phyloP scores from a whole-genome alignment of 345 rosid species.

The Draba incana region DNA sequence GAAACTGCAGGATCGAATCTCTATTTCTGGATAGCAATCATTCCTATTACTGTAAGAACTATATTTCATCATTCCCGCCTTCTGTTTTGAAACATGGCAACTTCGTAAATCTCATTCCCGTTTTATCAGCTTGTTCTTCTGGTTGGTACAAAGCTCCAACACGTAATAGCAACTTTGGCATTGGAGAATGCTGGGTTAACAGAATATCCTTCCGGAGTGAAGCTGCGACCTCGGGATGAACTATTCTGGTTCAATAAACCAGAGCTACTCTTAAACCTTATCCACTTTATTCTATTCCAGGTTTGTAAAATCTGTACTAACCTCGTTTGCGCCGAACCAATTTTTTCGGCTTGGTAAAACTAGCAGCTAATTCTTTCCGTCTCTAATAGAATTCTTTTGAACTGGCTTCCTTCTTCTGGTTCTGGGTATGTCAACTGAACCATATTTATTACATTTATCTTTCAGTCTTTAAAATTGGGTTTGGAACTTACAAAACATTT shows the following conservation, averaged over 20 bases:
- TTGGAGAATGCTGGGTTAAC: slow-evolving; percentile 78
- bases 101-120: neutral
- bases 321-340: neutral
- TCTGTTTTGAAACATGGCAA: slow-evolving; percentile 13
- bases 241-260: slow-evolving; percentile 99
- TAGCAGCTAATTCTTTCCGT: slow-evolving; percentile 33
- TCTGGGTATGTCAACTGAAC: slow-evolving; percentile 69
- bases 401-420: slow-evolving; percentile 96
- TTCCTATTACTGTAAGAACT: slow-evolving; percentile 74
- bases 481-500: slow-evolving; percentile 17
- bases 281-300: slow-evolving; percentile 95
- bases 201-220: slow-evolving; percentile 54
- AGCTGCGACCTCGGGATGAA: slow-evolving; percentile 83
- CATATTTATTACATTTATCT: neutral
- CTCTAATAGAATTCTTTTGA: slow-evolving; percentile 89
- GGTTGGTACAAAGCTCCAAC: slow-evolving; percentile 86
- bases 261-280: slow-evolving; percentile 70
- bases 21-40: slow-evolving; percentile 94
- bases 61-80: neutral
- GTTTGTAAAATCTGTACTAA: slow-evolving; percentile 41
- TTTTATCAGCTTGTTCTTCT: slow-evolving; percentile 58
- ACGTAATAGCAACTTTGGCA: slow-evolving; percentile 88
- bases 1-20: slow-evolving; percentile 81
- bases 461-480: neutral
- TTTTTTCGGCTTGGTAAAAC: slow-evolving; percentile 23